phyloP scores from a whole-genome alignment of 495 filamentous ascomycete genomes.

The Aspergillus affinis region DNA sequence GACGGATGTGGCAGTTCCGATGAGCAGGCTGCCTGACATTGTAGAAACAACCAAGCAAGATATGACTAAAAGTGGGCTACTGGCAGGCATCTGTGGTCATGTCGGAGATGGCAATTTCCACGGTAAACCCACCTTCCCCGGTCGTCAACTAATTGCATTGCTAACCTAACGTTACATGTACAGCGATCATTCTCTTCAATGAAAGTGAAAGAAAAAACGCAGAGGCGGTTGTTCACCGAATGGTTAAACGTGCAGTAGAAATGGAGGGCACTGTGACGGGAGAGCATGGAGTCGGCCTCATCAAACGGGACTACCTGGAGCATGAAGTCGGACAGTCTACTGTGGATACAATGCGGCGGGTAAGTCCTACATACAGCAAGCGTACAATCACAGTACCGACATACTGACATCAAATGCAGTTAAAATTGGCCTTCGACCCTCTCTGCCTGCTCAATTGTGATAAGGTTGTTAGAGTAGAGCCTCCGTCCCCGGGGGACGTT shows the following conservation, averaged over 20 bases:
- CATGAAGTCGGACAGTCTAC: conserved; percentile 56
- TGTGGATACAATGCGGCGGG: conserved; percentile 63
- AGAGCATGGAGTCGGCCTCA: conserved; percentile 56
- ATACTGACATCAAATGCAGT: conserved; percentile 30
- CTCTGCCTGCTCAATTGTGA: conserved; percentile 66
- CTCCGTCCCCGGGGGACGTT: conserved; percentile 36
- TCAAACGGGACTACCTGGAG: conserved; percentile 54
- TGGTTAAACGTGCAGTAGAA: conserved; percentile 57
- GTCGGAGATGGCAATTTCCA: conserved; percentile 70
- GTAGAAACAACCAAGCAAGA: conserved; percentile 63
- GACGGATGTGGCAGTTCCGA: conserved; percentile 66
- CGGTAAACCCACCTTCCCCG: conserved; percentile 36
- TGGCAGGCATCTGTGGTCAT: conserved; percentile 65
- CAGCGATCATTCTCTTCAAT: conserved; percentile 58
- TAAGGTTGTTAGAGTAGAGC: conserved; percentile 58
- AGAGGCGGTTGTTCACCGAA: conserved; percentile 46
- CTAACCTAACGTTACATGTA: conserved; percentile 4
- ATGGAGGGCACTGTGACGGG: conserved; percentile 59
- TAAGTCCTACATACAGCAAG: conserved; percentile 33
- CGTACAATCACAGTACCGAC: conserved; percentile 13
- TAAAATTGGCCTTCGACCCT: conserved; percentile 67
- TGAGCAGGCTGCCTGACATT: conserved; percentile 59
- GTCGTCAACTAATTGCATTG: background rate
- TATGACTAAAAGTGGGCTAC: conserved; percentile 53
- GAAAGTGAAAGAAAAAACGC: conserved; percentile 42